Evolutionary conservation across 1,284 basidiomycete genomes (phyloP), one percentile per base, ranked within the genome.

Genomic region (Apiotrichum laibachii): DNA sequence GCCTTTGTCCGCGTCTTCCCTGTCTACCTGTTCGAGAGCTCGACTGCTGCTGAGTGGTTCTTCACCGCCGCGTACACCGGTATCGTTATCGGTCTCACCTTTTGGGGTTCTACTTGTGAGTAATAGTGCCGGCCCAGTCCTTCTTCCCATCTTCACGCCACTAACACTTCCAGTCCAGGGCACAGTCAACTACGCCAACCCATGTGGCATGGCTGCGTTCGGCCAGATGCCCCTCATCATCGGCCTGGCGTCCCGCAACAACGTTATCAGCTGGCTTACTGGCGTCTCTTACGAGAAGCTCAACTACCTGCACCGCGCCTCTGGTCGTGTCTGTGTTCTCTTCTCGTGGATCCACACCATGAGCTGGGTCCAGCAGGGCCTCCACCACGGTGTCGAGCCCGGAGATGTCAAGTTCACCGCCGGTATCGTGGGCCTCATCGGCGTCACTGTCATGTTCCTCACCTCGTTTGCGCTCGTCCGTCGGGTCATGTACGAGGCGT

Each of bases 231-330:
- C 85, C 0, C 73, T 88, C 19, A 79, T 87, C 64, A 81, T 83
- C 0, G 85, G 80, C 5, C 81, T 88, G 15, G 85, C 85, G 0
- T 84, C 83, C 49, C 85, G 84, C 70, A 86, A 88, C 69, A 88
- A 87, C 57, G 53, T 83, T 18, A 75, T 88, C 13, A 82, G 84
- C 4, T 79, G 84, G 85, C 56, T 58, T 84, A 86, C 85, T 2
- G 85, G 86, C 2, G 74, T 87, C 46, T 78, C 82, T 50, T 85
- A 83, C 64, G 85, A 86, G 60, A 85, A 84, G 79, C 67, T 76
- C 49, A 75, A 75, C 60, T 76, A 65, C 56, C 64, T 76, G 19
- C 74, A 76, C 59, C 70, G 72, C 43, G 67, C 71, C 10, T 59
- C 70, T 0, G 72, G 68, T 0, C 62, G 70, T 18, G 59, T 67